Percentiles rank a stretch among this genome's conserved stretches.
Evolutionary conservation across 495 filamentous ascomycete genomes (phyloP).

Genomic region (Penicillium steckii): DNA sequence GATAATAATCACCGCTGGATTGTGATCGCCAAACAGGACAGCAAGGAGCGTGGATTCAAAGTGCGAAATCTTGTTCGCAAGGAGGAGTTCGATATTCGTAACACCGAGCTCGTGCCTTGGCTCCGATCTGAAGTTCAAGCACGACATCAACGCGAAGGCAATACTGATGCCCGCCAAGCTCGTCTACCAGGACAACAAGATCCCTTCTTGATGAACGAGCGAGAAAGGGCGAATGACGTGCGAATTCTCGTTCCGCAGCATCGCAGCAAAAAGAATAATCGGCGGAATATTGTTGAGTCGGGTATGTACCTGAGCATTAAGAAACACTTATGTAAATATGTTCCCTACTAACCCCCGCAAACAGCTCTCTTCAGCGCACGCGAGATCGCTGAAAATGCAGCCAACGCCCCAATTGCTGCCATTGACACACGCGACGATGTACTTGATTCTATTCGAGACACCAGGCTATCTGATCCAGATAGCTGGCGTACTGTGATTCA

Average conservation of each 20-base stretch:
- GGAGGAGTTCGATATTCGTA: conserved; percentile 79
- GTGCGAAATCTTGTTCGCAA: conserved; percentile 71
- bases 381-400: conserved; percentile 61
- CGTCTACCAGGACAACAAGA: conserved; percentile 49
- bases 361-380: conserved; percentile 61
- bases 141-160: conserved; percentile 61
- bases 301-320: conserved; percentile 39
- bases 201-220: conserved; percentile 34
- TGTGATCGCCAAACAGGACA: conserved; percentile 80
- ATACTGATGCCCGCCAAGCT: conserved; percentile 41
- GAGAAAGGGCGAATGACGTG: conserved; percentile 62
- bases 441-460: conserved; percentile 75
- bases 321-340: not conserved
- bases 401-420: conserved; percentile 77
- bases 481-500: conserved; percentile 85
- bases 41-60: conserved; percentile 66
- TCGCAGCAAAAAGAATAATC: conserved; percentile 86
- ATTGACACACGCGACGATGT: conserved; percentile 86
- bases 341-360: conserved; percentile 9
- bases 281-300: conserved; percentile 79
- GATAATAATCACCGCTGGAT: conserved; percentile 85
- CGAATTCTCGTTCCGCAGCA: conserved; percentile 77
- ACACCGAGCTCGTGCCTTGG: conserved; percentile 73
- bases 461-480: conserved; percentile 76
- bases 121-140: conserved; percentile 82